phyloP scores from a whole-genome alignment of 1,139 yeast genomes.

The Geotrichum aggregatum region DNA sequence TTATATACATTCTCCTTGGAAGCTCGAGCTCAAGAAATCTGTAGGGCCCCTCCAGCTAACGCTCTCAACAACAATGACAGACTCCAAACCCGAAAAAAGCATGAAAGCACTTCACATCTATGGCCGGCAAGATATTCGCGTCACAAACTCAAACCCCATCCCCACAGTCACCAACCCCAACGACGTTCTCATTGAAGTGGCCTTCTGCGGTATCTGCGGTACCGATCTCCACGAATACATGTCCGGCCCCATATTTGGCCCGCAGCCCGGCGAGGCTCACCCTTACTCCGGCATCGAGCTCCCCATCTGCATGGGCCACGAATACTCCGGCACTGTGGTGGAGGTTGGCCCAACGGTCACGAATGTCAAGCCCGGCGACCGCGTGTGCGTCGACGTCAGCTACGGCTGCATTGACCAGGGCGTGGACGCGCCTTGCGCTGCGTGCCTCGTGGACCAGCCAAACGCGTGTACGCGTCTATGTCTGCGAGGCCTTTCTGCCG shows the following conservation, averaged over 20 bases:
- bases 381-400: constrained; percentile 51
- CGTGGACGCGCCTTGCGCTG: constrained; percentile 38
- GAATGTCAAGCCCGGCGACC: constrained; percentile 40
- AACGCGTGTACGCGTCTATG: constrained; percentile 48
- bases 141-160: constrained; percentile 7
- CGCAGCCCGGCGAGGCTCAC: constrained; percentile 29
- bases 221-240: constrained; percentile 48
- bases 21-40: too few relatives aligned
- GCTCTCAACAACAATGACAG: too few relatives aligned
- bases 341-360: constrained; percentile 40
- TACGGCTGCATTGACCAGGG: constrained; percentile 47
- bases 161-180: constrained; percentile 20
- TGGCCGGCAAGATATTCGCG: constrained; percentile 19
- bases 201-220: constrained; percentile 53
- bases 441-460: constrained; percentile 45
- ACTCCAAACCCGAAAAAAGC: background rate
- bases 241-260: constrained; percentile 47
- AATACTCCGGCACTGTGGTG: constrained; percentile 43
- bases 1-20: too few relatives aligned
- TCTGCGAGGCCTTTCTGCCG: constrained; percentile 48
- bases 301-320: constrained; percentile 56
- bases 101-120: constrained; percentile 20
- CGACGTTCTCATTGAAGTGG: constrained; percentile 46
- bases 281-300: constrained; percentile 33
- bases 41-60: too few relatives aligned